Evolutionary conservation across 2,329 filamentous ascomycete genomes (phyloP).

Genomic region (Dactylellina drechsleri): DNA sequence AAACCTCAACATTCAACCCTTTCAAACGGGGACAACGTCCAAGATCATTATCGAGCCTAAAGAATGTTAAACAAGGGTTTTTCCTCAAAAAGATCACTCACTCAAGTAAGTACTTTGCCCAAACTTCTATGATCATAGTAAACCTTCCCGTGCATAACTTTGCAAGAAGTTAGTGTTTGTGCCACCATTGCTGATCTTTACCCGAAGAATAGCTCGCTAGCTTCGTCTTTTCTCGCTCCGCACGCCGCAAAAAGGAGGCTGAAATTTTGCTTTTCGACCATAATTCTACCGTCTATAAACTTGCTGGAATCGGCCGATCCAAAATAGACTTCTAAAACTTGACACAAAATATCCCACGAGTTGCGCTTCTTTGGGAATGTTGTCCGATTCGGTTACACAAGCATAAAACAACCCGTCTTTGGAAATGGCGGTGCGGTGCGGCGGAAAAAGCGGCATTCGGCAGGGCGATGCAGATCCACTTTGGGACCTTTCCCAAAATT

Average conservation of each 20-base stretch:
- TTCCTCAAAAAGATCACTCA: no score
- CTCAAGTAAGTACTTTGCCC: no score
- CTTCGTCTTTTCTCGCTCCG: background rate
- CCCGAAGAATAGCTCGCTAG: slow-evolving; percentile 32
- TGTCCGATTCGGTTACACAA: slow-evolving; percentile 52
- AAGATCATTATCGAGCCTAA: no score
- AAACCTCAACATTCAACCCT: no score
- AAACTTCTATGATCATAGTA: no score
- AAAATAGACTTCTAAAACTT: slow-evolving; percentile 22
- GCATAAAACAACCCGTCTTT: slow-evolving; percentile 22
- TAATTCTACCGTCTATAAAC: background rate
- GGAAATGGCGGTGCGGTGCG: slow-evolving; percentile 17
- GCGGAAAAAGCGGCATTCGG: slow-evolving; percentile 49
- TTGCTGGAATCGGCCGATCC: background rate
- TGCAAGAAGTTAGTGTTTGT: slow-evolving; percentile 8
- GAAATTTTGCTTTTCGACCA: slow-evolving; percentile 43
- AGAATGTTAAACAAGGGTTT: no score
- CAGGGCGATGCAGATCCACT: slow-evolving; percentile 40
- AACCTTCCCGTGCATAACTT: no score
- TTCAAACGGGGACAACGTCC: no score
- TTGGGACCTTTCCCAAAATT: background rate
- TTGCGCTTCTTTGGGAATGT: slow-evolving; percentile 37
- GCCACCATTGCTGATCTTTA: slow-evolving; percentile 45
- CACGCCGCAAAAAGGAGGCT: slow-evolving; percentile 53
- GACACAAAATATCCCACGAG: slow-evolving; percentile 33